Conservation (phyloP, 2,329 filamentous ascomycete genomes). For the Aspergillus unguis region DNA sequence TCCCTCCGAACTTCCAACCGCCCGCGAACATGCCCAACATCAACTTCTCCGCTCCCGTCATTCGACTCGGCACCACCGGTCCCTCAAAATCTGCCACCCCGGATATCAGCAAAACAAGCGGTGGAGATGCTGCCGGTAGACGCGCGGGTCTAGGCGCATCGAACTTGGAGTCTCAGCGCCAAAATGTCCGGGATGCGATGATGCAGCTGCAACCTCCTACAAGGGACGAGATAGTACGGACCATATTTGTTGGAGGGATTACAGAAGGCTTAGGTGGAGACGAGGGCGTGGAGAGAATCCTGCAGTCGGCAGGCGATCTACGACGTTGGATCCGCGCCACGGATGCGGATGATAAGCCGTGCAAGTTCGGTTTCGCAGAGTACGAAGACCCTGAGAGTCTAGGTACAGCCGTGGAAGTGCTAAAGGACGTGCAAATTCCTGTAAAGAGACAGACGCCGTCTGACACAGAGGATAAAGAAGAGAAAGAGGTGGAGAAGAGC, state of each 20-base stretch:
- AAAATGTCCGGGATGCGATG: slow-evolving; percentile 64
- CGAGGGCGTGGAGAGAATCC: slow-evolving; percentile 71
- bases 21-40: slow-evolving; percentile 93
- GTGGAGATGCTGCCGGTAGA: slow-evolving; percentile 44
- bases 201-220: slow-evolving; percentile 76
- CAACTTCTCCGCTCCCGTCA: slow-evolving; percentile 96
- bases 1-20: slow-evolving; percentile 81
- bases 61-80: slow-evolving; percentile 77
- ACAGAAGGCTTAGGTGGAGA: slow-evolving; percentile 75
- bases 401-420: slow-evolving; percentile 76
- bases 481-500: slow-evolving; percentile 61
- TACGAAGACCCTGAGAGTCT: slow-evolving; percentile 90
- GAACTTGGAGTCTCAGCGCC: slow-evolving; percentile 64
- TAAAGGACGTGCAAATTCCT: slow-evolving; percentile 78
- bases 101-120: slow-evolving; percentile 45
- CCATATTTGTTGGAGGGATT: slow-evolving; percentile 84
- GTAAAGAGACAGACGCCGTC: slow-evolving; percentile 64
- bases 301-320: slow-evolving; percentile 73
- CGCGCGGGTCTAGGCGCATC: slow-evolving; percentile 59
- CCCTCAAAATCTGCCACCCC: slow-evolving; percentile 57
- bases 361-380: slow-evolving; percentile 91
- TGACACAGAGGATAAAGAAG: slow-evolving; percentile 43
- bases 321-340: slow-evolving; percentile 80
- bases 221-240: slow-evolving; percentile 84
- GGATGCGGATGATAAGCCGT: slow-evolving; percentile 74